Evolutionary conservation across 345 rosid species (phyloP).

Genomic region (Lagerstroemia speciosa): DNA sequence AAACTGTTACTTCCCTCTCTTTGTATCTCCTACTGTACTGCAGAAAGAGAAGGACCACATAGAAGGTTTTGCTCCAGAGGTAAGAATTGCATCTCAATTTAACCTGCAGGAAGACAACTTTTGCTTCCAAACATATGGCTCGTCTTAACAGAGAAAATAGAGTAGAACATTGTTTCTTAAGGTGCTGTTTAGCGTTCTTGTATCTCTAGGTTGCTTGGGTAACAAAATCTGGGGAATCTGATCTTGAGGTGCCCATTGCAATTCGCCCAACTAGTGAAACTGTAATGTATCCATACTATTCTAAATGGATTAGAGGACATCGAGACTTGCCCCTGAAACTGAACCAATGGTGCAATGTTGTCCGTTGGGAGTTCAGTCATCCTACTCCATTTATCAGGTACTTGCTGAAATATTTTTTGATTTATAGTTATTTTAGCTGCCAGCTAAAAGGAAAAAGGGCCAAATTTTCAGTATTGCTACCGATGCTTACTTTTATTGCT

Average conservation of each 20-base stretch:
- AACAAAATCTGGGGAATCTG: constrained; percentile 83
- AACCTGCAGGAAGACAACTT: neutral
- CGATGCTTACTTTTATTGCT: neutral
- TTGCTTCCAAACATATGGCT: neutral
- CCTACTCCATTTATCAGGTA: constrained; percentile 99
- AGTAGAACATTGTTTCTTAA: neutral
- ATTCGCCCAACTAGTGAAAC: constrained; percentile 99
- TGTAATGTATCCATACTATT: constrained; percentile 92
- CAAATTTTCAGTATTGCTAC: neutral
- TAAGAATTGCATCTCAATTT: constrained; percentile 19
- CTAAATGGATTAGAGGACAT: constrained; percentile 98
- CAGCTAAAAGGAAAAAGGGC: neutral
- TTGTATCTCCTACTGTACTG: constrained; percentile 78
- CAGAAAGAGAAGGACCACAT: constrained; percentile 92
- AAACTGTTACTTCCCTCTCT: constrained; percentile 93
- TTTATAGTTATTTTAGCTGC: neutral
- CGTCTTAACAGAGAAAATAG: neutral
- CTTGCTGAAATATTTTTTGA: neutral
- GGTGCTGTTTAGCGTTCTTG: neutral
- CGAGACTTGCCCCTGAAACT: constrained; percentile 92
- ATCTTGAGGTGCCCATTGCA: constrained; percentile 85
- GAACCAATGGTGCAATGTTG: constrained; percentile 99
- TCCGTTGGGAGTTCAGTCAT: constrained; percentile 97
- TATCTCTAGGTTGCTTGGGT: constrained; percentile 90
- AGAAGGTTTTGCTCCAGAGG: constrained; percentile 98